phyloP scores from a whole-genome alignment of 106 monocot species.

The Dendrobium huoshanense region DNA sequence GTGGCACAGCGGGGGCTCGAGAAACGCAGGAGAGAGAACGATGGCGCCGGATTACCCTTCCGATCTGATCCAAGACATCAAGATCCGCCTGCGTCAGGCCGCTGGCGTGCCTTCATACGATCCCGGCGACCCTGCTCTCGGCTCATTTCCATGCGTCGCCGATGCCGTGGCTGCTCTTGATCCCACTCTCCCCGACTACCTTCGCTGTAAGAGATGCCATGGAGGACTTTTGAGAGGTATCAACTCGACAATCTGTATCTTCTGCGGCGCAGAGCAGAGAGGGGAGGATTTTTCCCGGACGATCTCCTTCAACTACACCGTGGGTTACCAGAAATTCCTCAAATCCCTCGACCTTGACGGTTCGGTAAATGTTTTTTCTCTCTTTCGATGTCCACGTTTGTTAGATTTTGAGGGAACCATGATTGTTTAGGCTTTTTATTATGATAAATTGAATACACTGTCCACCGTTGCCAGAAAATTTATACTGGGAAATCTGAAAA shows the following conservation, averaged over 20 bases:
- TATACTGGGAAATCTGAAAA: not conserved
- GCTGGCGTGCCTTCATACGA: slow-evolving; percentile 37
- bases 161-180: slow-evolving; percentile 42
- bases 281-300: slow-evolving; percentile 16
- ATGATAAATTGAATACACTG: not conserved
- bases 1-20: not conserved
- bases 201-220: slow-evolving; percentile 45
- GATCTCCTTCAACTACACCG: slow-evolving; percentile 51
- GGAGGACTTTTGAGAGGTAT: slow-evolving; percentile 38
- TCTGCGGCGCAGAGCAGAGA: slow-evolving; percentile 45
- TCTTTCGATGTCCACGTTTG: not conserved
- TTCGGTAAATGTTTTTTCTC: slow-evolving; percentile 46
- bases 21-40: not conserved
- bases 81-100: slow-evolving; percentile 27
- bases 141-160: slow-evolving; percentile 22
- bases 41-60: slow-evolving; percentile 55
- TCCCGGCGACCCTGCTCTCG: slow-evolving; percentile 17
- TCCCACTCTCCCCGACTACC: slow-evolving; percentile 19
- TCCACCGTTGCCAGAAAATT: not conserved
- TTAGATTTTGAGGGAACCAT: not conserved
- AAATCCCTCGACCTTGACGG: slow-evolving; percentile 64
- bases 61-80: slow-evolving; percentile 47
- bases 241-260: slow-evolving; percentile 53
- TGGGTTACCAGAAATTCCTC: slow-evolving; percentile 50
- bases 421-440: not conserved